Evolutionary conservation across 2,329 filamentous ascomycete species (phyloP), one percentile per base, ranked within the genome.

Genomic region (Aschersonia sp.): DNA sequence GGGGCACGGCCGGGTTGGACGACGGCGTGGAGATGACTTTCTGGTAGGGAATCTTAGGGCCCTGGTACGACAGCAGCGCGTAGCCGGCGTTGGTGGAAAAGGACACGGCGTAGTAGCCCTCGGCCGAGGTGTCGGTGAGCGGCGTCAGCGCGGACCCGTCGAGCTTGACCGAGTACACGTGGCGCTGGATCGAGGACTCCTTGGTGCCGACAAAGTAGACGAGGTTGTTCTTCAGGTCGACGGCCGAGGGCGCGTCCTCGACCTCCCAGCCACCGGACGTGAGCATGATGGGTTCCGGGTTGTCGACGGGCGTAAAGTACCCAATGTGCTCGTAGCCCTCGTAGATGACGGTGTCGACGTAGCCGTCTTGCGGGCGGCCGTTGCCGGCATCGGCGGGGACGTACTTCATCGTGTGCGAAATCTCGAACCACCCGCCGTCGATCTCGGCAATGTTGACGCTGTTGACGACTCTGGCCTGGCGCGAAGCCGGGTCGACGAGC

Each of bases 341-440:
- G 58, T 94, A 73, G 48, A 97, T 84, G 50, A 97, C 71, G 0
- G 84, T 88, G 63, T 98, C 92, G 51, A 98, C 81, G 58, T 98
- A 98, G 29, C 92, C 92, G 62, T 95, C 88, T 5, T 90, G 66
- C 2, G 77, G 71, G 29, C 89, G 81, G 11, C 85, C 86, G 52
- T 85, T 87, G 9, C 67, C 63, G 29, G 84, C 76, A 60, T 95
- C 87, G 4, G 87, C 85, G 2, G 92, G 92, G 49, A 98, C 82
- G 59, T 84, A 97, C 11, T 72, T 80, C 4, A 89, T 95, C 41
- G 83, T 78, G 56, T 95, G 83, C 1, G 87, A 87, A 41, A 95
- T 87, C 66, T 98, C 92, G 56, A 95, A 90, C 92, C 92, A 98
- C 35, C 92, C 94, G 29, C 89, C 89, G 61, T 98, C 92, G n/a